Evolutionary conservation across 345 rosid genomes (phyloP).

Genomic region (Citrus inodora): DNA sequence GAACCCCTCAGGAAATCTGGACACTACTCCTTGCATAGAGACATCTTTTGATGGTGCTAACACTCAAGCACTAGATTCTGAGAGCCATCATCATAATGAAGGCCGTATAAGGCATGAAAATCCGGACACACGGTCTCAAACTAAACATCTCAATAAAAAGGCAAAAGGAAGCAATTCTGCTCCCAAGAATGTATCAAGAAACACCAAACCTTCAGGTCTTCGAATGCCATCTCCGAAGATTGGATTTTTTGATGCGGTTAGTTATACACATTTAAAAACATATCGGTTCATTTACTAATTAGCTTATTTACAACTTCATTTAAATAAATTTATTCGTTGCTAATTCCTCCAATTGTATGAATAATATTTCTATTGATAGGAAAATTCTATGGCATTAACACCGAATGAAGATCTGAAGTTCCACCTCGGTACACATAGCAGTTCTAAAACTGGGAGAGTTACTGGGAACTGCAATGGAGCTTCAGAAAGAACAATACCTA

Average conservation of each 20-base stretch:
- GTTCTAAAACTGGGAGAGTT: conserved; percentile 8
- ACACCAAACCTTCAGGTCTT: conserved; percentile 33
- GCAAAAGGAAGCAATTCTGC: conserved; percentile 2
- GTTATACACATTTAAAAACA: conserved; percentile 2
- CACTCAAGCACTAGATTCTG: conserved; percentile 12
- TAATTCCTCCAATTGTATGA: background rate
- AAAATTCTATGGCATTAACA: conserved; percentile 8
- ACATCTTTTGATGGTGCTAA: conserved; percentile 7
- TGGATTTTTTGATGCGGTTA: conserved; percentile 47
- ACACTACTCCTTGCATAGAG: background rate
- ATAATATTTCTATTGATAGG: conserved; percentile 11
- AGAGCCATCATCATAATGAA: background rate
- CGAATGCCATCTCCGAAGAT: conserved; percentile 45
- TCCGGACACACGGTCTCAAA: conserved; percentile 8
- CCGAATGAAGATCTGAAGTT: conserved; percentile 21
- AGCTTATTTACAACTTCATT: background rate
- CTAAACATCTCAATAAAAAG: background rate
- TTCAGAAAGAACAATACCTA: conserved; percentile 7
- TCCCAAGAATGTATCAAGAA: conserved; percentile 8
- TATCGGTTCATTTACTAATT: background rate
- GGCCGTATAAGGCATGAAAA: background rate
- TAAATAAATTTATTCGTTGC: background rate
- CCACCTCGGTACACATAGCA: conserved; percentile 12
- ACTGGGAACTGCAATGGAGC: background rate
- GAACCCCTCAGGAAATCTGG: background rate